phyloP scores from a whole-genome alignment of 2,329 filamentous ascomycete species.

The Botrytis cinerea region DNA sequence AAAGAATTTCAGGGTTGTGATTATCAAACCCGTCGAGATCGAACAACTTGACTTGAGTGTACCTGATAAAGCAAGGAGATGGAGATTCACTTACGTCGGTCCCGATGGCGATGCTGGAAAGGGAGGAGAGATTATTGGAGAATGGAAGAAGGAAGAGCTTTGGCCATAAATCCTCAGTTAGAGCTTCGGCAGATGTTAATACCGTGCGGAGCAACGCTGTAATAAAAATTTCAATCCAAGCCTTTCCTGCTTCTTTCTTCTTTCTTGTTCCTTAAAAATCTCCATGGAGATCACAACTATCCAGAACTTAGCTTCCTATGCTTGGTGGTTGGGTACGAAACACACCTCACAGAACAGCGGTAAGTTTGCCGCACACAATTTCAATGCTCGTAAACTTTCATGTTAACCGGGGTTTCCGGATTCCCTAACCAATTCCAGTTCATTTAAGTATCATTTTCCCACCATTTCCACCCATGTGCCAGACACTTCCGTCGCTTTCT shows the following conservation, averaged over 20 bases:
- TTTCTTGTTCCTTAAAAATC: too few relatives aligned
- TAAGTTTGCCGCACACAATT: background rate
- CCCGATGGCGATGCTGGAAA: constrained; percentile 43
- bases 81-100: constrained; percentile 57
- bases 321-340: background rate
- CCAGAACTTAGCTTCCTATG: background rate
- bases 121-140: constrained; percentile 54
- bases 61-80: constrained; percentile 56
- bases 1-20: constrained; percentile 74
- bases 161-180: constrained; percentile 36
- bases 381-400: background rate
- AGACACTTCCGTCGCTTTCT: background rate
- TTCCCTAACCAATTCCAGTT: background rate
- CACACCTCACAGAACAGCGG: background rate
- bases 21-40: constrained; percentile 75
- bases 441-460: constrained; percentile 8
- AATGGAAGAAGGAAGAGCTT: constrained; percentile 50
- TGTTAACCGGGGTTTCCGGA: background rate
- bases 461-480: background rate
- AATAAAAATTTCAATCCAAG: background rate
- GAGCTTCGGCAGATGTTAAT: background rate
- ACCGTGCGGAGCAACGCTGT: background rate
- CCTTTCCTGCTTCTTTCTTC: background rate
- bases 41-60: constrained; percentile 64
- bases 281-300: background rate